phyloP scores from a whole-genome alignment of 148 eudicot genomes.

The Vaccinium myrtillus region DNA sequence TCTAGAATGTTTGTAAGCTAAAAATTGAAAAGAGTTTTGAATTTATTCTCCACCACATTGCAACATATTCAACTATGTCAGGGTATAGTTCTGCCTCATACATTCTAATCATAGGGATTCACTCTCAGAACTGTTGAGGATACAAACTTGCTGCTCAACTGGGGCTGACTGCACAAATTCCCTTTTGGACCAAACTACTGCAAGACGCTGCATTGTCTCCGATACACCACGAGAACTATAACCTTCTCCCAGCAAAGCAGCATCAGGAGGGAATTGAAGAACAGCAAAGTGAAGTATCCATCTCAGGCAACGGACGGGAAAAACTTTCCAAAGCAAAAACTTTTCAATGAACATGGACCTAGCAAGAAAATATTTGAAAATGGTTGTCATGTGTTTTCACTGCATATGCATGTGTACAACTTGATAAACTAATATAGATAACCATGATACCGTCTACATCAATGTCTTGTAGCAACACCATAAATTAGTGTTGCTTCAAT shows the following conservation, averaged over 20 bases:
- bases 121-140: slow-evolving; percentile 38
- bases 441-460: neutral
- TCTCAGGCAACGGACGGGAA: slow-evolving; percentile 81
- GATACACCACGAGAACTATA: slow-evolving; percentile 35
- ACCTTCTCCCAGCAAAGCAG: slow-evolving; percentile 37
- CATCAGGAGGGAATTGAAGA: slow-evolving; percentile 54
- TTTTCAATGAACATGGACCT: slow-evolving; percentile 79
- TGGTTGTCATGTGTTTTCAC: neutral
- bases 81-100: neutral
- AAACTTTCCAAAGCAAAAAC: slow-evolving; percentile 80
- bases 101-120: neutral
- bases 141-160: slow-evolving; percentile 89
- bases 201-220: slow-evolving; percentile 58
- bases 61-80: neutral
- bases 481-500: neutral
- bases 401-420: neutral
- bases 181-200: slow-evolving; percentile 68
- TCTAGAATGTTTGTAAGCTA: neutral
- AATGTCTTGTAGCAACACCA: neutral
- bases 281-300: slow-evolving; percentile 96
- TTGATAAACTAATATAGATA: slow-evolving; percentile 5
- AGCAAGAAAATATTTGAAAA: slow-evolving; percentile 19
- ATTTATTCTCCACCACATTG: neutral
- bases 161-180: slow-evolving; percentile 88
- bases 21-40: neutral